Conservation (phyloP, 1,284 basidiomycete genomes). For the Sporisorium sorghi region DNA sequence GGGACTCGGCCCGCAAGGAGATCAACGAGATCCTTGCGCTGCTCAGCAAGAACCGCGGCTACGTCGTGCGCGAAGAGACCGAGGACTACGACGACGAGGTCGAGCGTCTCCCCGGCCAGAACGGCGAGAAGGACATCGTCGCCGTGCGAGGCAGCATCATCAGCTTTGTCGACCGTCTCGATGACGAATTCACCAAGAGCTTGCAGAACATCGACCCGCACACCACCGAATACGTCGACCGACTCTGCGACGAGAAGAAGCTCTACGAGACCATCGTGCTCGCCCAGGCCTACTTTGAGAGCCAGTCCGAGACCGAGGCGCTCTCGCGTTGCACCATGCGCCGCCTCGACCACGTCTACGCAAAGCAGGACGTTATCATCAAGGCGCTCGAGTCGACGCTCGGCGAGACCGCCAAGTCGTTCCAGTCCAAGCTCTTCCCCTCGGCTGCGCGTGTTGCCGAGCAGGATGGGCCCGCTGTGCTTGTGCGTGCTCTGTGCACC, state of each 20-base stretch:
- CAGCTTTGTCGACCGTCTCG: slow-evolving; percentile 88
- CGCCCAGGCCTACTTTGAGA: slow-evolving; percentile 84
- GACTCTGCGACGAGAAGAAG: slow-evolving; percentile 82
- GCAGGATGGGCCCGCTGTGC: slow-evolving; percentile 73
- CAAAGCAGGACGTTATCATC: slow-evolving; percentile 91
- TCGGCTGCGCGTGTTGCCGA: slow-evolving; percentile 54
- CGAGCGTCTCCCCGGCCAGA: slow-evolving; percentile 81
- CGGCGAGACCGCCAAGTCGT: slow-evolving; percentile 33
- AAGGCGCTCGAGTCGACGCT: slow-evolving; percentile 82
- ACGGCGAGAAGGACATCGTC: slow-evolving; percentile 65
- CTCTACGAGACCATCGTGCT: slow-evolving; percentile 93
- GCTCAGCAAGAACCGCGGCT: slow-evolving; percentile 78
- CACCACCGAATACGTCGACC: slow-evolving; percentile 98
- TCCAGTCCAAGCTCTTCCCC: slow-evolving; percentile 69
- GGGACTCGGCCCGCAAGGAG: slow-evolving; percentile 87
- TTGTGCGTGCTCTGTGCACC: slow-evolving; percentile 89
- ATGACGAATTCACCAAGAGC: slow-evolving; percentile 98
- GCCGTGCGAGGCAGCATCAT: slow-evolving; percentile 67
- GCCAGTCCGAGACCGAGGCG: slow-evolving; percentile 50
- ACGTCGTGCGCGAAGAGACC: slow-evolving; percentile 83
- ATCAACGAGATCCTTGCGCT: slow-evolving; percentile 87
- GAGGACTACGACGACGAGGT: slow-evolving; percentile 92
- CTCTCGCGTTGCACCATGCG: slow-evolving; percentile 85
- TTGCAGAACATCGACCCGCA: slow-evolving; percentile 99
- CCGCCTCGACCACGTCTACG: slow-evolving; percentile 96